Base-by-base conservation (phyloP, 805 yeast genomes). In the Ogataea sp. region DNA sequence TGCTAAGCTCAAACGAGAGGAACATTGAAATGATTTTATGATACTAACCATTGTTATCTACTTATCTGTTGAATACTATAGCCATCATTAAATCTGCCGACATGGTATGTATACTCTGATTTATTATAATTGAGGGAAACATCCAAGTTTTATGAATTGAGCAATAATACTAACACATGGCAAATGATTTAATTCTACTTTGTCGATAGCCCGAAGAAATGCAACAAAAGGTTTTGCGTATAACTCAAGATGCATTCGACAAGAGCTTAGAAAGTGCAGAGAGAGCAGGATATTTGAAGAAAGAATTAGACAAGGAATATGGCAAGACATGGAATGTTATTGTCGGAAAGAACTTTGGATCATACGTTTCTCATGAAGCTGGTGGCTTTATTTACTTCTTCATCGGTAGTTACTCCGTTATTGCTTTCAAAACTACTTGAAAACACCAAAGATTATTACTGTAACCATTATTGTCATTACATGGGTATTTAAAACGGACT, bases 271-370 rank as follows among this genome's bases (percentile, higher is more conserved):
- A 70, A 14, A 78, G 75, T 41, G 75, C 75, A 47, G 90, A 83
- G 39, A 64, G 82, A 28, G 89, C 93, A 14, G 70, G 78, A 0
- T 65, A 61, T 39, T 59, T 83, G 43, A 84, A 83, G 62, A 79
- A 80, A 48, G 67, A 68, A 45, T 58, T 83, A 58, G 93, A 83
- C 54, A 68, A 70, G 35, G 58, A 67, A 34, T 73, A 68, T 43
- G 90, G 89, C 0, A 71, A 78, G 23, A 75, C 85, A 30, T 84
- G 93, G 94, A 90, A 84, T 55, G 85, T 81, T 2, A 71, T 84
- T 37, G 88, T 82, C 39, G 94, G 93, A 10, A 80, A 75, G 56
- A 79, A 78, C 49, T 84, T 83, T 59, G 90, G 93, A 3, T 73
- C 83, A 36, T 82, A 79, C 54, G 87, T 84, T 16, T 80, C 89